A percentile compares a stretch with the other conserved stretches of the same genome.
Conservation (phyloP, 768 basidiomycete genomes). For the Leccinum broughii region DNA sequence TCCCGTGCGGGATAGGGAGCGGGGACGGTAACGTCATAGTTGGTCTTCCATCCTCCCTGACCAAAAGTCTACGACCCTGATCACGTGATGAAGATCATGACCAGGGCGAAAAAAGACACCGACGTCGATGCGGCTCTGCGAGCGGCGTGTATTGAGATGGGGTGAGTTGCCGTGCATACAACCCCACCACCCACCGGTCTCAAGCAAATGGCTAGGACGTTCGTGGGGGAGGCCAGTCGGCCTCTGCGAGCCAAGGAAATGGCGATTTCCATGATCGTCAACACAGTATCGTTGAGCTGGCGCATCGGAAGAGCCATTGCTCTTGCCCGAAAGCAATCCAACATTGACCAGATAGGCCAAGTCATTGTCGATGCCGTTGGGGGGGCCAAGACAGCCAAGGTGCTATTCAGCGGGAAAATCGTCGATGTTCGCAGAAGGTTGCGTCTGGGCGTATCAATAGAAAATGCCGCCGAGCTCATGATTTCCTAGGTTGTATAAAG, state of each 20-base stretch:
- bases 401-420: conserved; percentile 62
- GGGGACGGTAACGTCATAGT: conserved; percentile 41
- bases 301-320: conserved; percentile 60
- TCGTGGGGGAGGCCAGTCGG: conserved; percentile 44
- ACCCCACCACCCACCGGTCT: not conserved
- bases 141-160: conserved; percentile 53
- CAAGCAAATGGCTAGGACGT: conserved; percentile 30
- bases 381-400: conserved; percentile 36
- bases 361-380: conserved; percentile 39
- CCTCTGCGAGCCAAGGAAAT: conserved; percentile 41
- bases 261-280: conserved; percentile 44
- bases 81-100: conserved; percentile 36
- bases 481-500: conserved; percentile 34
- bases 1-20: conserved; percentile 38
- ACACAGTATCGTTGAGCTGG: conserved; percentile 62
- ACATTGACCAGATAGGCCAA: conserved; percentile 38
- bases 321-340: conserved; percentile 48
- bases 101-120: conserved; percentile 42
- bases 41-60: conserved; percentile 2
- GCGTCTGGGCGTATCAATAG: not conserved
- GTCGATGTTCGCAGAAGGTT: conserved; percentile 46
- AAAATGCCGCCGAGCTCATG: not conserved
- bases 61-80: conserved; percentile 10
- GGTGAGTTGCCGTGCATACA: conserved; percentile 24
- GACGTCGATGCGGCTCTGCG: conserved; percentile 48